phyloP scores from a whole-genome alignment of 805 yeast species.

The Ogataea paraovalis region DNA sequence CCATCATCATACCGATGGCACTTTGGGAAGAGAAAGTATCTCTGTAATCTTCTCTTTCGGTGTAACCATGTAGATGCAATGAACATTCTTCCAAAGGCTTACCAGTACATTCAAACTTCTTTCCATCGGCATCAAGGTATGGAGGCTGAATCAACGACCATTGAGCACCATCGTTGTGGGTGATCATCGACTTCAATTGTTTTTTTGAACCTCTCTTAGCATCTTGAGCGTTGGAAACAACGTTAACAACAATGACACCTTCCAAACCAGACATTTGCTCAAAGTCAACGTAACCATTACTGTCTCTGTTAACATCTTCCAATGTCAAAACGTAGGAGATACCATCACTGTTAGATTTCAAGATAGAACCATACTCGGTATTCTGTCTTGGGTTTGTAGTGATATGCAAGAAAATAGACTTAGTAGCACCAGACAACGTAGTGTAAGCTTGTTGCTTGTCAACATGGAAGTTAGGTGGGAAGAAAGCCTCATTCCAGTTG shows the following conservation, averaged over 20 bases:
- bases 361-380: conserved; percentile 67
- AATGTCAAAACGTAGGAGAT: conserved; percentile 70
- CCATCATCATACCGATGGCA: conserved; percentile 81
- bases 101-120: conserved; percentile 48
- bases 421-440: conserved; percentile 62
- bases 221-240: conserved; percentile 52
- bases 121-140: conserved; percentile 54
- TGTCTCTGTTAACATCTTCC: conserved; percentile 67
- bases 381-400: conserved; percentile 53
- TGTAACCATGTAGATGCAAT: conserved; percentile 79
- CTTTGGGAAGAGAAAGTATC: conserved; percentile 83
- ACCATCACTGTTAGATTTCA: conserved; percentile 86
- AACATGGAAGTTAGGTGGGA: conserved; percentile 63
- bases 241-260: conserved; percentile 74
- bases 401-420: conserved; percentile 73
- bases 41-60: conserved; percentile 74
- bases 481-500: conserved; percentile 67
- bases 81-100: conserved; percentile 60
- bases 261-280: conserved; percentile 81
- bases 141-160: conserved; percentile 78
- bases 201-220: conserved; percentile 46
- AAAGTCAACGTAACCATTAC: conserved; percentile 75
- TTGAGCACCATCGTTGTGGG: conserved; percentile 85
- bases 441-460: conserved; percentile 68
- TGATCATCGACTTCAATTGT: conserved; percentile 60